These are phyloP conservation scores for Miscanthus lutarioriparius DNA, from an alignment of 176 grass and related monocot genomes.

Conservation along the genomic window DNA sequence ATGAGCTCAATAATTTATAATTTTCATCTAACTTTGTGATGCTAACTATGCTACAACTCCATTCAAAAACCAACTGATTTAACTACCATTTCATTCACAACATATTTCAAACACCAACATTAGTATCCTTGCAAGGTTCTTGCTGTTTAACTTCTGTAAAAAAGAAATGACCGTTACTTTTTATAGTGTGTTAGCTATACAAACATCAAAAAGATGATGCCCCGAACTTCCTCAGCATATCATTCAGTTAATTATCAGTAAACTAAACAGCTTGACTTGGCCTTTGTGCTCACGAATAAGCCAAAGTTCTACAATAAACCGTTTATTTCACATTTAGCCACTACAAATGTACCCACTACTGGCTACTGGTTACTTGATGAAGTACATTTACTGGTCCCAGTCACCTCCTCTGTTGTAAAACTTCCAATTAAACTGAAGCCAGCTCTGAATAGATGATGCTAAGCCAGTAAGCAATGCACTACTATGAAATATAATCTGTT, in stretches of 20 bases:
- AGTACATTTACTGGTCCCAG: neutral
- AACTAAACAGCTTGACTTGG: neutral
- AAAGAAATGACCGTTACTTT: neutral
- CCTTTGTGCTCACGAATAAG: neutral
- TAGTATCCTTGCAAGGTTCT: neutral
- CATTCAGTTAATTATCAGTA: neutral
- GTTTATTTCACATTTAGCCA: neutral
- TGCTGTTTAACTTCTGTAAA: neutral
- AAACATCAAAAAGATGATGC: neutral
- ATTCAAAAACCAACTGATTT: neutral
- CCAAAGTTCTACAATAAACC: neutral
- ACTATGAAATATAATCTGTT: neutral
- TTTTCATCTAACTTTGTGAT: no score
- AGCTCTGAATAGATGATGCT: neutral
- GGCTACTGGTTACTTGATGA: neutral
- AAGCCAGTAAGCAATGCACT: neutral
- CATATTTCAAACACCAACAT: neutral
- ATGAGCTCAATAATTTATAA: no score
- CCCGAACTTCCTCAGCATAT: neutral
- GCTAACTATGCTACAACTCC: neutral
- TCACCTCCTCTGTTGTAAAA: neutral
- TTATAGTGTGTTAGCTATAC: neutral
- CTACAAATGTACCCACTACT: neutral
- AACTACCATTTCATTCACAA: neutral
- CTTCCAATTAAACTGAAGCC: fast-evolving